Conservation (phyloP, 495 filamentous ascomycete species). For the Trichoderma erinaceum region DNA sequence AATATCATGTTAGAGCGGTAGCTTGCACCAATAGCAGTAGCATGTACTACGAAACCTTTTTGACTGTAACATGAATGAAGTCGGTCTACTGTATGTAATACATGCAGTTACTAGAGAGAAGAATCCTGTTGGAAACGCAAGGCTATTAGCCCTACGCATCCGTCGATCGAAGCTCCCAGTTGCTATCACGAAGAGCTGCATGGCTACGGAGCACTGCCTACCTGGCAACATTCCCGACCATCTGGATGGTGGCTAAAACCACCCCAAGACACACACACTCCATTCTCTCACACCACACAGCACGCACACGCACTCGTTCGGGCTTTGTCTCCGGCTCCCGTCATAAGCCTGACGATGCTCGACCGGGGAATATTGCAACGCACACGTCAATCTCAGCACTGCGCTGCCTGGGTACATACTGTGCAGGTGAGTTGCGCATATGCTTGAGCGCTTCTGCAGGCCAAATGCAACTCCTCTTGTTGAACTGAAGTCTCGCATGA, state of each 20-base stretch:
- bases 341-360: not conserved
- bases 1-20: not conserved
- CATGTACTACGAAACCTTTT: no score
- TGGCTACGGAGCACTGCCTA: not conserved
- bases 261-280: not conserved
- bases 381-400: not conserved
- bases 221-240: not conserved
- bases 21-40: no score
- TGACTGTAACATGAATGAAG: no score
- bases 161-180: no score
- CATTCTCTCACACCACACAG: no score
- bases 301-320: not conserved
- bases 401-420: not conserved
- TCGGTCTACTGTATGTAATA: no score
- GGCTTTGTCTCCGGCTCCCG: not conserved
- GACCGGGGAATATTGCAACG: constrained; percentile 11
- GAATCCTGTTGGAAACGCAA: no score
- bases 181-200: not conserved
- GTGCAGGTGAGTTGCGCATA: not conserved
- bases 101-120: no score
- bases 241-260: not conserved
- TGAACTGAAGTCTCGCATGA: no score
- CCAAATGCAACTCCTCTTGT: no score
- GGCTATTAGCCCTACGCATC: not conserved
- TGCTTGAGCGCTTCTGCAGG: no score